Base-by-base conservation (phyloP, 2,329 filamentous ascomycete species). In the Xylariaceae sp. region DNA sequence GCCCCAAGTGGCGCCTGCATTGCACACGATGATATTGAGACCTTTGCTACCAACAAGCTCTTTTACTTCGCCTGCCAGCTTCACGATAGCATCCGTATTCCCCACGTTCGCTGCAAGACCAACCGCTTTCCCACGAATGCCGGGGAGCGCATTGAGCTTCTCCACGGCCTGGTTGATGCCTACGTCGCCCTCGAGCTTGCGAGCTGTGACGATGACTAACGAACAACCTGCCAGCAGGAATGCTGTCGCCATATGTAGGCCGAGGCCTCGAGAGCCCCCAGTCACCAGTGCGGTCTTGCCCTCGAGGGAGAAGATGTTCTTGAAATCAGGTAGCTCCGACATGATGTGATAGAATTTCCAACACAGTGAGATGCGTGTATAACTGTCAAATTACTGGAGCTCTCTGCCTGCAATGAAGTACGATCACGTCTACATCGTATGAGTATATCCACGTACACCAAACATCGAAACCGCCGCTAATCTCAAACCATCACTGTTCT, bases 281-380 rank as follows among this genome's bases (percentile, higher is more conserved):
- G 41, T 43, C 6, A 38, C 44, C 19, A 45, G 44, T 15, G 44
- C 35, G 12, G 32, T 45, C 18, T 45, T 44, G 42, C 42, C 27
- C 31, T 44, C 42, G 42, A 44, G 14, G 11, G 42, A 44, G 22
- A 44, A 33, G 6, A 44, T 32, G 27, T 5, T 33, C 6, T 35
- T 32, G 42, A 44, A 44, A 35, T 44, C 19, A 18, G n/a, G 22
- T 9, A 44, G 5, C 5, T 44, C 11, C 22, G 42, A 35, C 42
- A 44, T 44, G 27, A 10, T 44, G 27, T 27, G 22, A 12, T 6
- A 11, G 17, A 41, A n/a, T 15, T 3, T 4, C 35, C 5, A 11
- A 17, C 11, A 38, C 35, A 4, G 12, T 11, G 15, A 38, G 22
- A 27, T 27, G 22, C 22, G 22, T 5, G 22, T 27, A 5, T 27